phyloP scores from a whole-genome alignment of 345 rosid species.

The Lepidium aucheri region DNA sequence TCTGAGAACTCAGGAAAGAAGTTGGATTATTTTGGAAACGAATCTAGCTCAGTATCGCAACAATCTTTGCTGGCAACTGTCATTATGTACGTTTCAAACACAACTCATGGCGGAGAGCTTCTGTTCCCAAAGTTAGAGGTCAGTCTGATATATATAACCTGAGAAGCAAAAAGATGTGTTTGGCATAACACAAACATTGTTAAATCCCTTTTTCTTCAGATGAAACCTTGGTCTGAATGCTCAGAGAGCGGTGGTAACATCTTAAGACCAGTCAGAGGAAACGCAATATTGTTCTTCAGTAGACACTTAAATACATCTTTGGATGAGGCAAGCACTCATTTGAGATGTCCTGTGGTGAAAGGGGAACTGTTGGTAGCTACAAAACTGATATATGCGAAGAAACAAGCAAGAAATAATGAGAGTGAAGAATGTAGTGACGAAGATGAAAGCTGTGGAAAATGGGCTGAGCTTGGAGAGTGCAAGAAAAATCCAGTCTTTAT shows the following conservation, averaged over 20 bases:
- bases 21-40: conserved; percentile 45
- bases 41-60: conserved; percentile 19
- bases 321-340: conserved; percentile 59
- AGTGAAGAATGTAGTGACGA: conserved; percentile 58
- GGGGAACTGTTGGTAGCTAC: conserved; percentile 69
- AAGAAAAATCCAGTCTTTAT: conserved; percentile 76
- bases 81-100: conserved; percentile 70
- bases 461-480: conserved; percentile 88
- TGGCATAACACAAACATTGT: not conserved
- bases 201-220: conserved; percentile 28
- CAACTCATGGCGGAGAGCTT: conserved; percentile 61
- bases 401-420: conserved; percentile 21
- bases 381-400: conserved; percentile 42
- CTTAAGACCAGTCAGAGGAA: conserved; percentile 65
- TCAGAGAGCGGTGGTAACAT: conserved; percentile 28
- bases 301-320: conserved; percentile 35
- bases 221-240: conserved; percentile 51
- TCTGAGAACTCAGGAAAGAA: conserved; percentile 37
- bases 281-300: conserved; percentile 71
- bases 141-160: conserved; percentile 1
- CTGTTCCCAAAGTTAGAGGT: conserved; percentile 71
- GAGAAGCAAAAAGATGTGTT: not conserved
- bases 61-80: conserved; percentile 58
- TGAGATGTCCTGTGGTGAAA: conserved; percentile 70
- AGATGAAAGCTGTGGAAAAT: conserved; percentile 55